Base-by-base conservation (phyloP, 2,329 filamentous ascomycete species). In the Tolypocladium nubicola region DNA sequence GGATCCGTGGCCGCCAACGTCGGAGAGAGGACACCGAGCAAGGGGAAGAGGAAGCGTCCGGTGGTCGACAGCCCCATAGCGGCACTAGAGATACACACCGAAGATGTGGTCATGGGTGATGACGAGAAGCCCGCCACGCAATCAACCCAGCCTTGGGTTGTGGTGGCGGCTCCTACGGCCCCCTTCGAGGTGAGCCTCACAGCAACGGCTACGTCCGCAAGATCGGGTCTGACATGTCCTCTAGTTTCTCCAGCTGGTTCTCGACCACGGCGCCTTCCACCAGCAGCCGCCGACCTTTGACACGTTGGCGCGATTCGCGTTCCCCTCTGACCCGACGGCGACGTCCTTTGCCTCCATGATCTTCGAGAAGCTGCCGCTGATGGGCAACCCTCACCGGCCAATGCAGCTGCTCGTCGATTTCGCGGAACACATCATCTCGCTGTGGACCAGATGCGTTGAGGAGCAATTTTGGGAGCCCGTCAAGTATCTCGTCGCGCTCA, bases 11-110 rank as follows among this genome's bases (percentile, higher is more conserved):
- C 77, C 3, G 66, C 71, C 16, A 71, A 76, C 26, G 69, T 79
- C 4, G 71, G 72, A 0, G 80, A 84, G 62, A 74, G 79, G 59
- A 84, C 81, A 3, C 89, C 89, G 0, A 87, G 75, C 41, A 86
- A 85, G 57, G 78, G 76, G 8, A 93, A 93, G 73, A 76, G 89
- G 61, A 92, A 91, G 67, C 77, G 89, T 4, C 80, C 80, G 1
- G 66, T 74, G 1, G 73, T 84, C 3, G 84, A 89, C 59, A 91
- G 87, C 63, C 88, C 88, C 1, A 75, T 84, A 16, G 79, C 78
- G 66, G 78, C 83, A 1, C 71, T 89, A 13, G 82, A 86, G 55
- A 80, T 71, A 10, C 73, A 75, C 60, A 75, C 71, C 1, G 74
- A 74, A 47, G 75, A 78, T 59, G 67, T 73, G 30, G 61, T 71